Base-by-base conservation (phyloP, 2,329 filamentous ascomycete species). In the Colletotrichum abscissum region DNA sequence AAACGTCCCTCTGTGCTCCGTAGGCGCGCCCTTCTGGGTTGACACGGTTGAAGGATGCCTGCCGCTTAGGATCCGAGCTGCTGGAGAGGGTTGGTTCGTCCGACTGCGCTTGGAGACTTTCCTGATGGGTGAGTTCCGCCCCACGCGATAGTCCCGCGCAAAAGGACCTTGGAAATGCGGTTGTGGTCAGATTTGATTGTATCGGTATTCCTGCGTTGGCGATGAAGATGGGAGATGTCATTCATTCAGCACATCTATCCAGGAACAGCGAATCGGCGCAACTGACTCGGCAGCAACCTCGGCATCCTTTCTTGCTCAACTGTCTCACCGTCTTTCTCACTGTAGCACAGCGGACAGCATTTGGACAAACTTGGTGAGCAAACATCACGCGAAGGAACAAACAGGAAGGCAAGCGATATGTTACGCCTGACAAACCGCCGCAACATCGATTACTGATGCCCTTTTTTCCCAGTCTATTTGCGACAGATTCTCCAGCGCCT, bases 221-320 rank as follows among this genome's bases (percentile, higher is more conserved):
- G n/a, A 5, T 16, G 49, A 22, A 22, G 33, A 46, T 28, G 24
- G 11, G n/a, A 63, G 14, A 30, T 63, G 63, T 60, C 22, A 67
- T 62, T 58, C 38, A 33, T 42, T 55, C 22, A 9, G 42, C 55
- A 46, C 16, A 49, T 52, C 24, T 33, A 24, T 30, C 38, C 7
- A 9, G 9, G 33, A 14, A 19, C 24, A 35, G 22, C 33, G 59
- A 64, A 59, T 63, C 55, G 46, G 22, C 5, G 59, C 26, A n/a
- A 42, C 49, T 69, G 69, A 69, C 66, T 72, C 69, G 54, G 33
- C 38, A 33, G 30, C 22, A 68, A 54, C 65, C 65, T 67, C 56
- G 65, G 65, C 30, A 67, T 38, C 42, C 28, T 54, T 28, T 33
- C 35, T 2, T 12, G 1, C 12, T 5, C 26, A 24, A 6, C 19